These are phyloP conservation scores for Canavalia ensiformis DNA, from an alignment of 306 rosid genomes.

Conservation along the genomic window DNA sequence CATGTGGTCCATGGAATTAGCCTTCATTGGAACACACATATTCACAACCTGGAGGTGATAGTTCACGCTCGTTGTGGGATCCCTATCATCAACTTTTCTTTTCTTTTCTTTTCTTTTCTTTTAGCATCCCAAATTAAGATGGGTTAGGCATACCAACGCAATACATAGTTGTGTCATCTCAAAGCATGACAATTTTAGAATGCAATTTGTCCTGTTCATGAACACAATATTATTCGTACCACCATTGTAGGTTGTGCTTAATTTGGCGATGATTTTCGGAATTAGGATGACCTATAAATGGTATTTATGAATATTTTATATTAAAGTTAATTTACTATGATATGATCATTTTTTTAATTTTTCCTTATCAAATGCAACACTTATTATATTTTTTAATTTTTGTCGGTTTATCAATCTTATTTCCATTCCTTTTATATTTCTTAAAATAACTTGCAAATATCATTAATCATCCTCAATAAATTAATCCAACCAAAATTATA, in stretches of 20 bases:
- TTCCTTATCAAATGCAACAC: no score
- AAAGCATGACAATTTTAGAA: conserved; percentile 26
- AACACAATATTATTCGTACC: conserved; percentile 23
- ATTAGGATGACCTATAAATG: neutral
- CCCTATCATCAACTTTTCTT: conserved; percentile 53
- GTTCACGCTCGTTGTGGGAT: conserved; percentile 54
- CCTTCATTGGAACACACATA: conserved; percentile 8
- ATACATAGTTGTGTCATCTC: conserved; percentile 58
- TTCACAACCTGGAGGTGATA: conserved; percentile 44
- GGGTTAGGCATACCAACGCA: conserved; percentile 42
- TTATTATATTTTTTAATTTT: no score
- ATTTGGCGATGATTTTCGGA: conserved; percentile 10
- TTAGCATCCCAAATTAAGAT: conserved; percentile 27
- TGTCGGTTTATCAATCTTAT: no score
- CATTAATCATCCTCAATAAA: no score
- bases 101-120: conserved; percentile 35
- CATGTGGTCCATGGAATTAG: conserved; percentile 43
- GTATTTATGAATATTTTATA: neutral
- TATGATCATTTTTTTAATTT: no score
- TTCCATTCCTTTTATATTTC: no score
- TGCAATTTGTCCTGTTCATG: conserved; percentile 14
- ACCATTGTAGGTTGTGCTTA: conserved; percentile 37
- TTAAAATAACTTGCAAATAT: no score
- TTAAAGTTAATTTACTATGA: no score
- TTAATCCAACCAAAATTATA: no score